Percentiles rank a stretch among this genome's conserved stretches.
Conservation (phyloP, 1,139 yeast species). For the Arxiozyma heterogenica region DNA sequence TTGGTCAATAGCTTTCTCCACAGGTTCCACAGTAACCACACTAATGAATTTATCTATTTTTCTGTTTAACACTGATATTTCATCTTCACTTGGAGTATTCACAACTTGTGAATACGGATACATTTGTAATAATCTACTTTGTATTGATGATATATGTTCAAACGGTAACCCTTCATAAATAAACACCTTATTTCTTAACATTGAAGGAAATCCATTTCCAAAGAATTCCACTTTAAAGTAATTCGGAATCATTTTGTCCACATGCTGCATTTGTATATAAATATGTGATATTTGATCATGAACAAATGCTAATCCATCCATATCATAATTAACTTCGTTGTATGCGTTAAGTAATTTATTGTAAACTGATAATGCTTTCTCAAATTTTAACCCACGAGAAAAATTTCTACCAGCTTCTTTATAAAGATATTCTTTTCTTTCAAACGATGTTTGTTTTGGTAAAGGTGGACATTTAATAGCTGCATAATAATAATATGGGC, state of each 20-base stretch:
- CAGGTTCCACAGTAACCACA: constrained; percentile 67
- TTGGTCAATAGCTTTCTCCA: constrained; percentile 39
- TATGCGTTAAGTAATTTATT: constrained; percentile 72
- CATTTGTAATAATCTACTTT: constrained; percentile 60
- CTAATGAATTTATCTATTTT: constrained; percentile 68
- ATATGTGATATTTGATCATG: constrained; percentile 61
- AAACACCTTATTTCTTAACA: constrained; percentile 66
- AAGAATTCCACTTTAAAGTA: constrained; percentile 73
- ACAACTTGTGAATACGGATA: constrained; percentile 80
- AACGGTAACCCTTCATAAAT: constrained; percentile 82
- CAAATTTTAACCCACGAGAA: constrained; percentile 62
- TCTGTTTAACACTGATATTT: constrained; percentile 38
- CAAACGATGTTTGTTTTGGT: constrained; percentile 73
- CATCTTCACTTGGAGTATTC: constrained; percentile 57
- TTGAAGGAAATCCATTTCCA: constrained; percentile 78
- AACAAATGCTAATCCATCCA: constrained; percentile 66
- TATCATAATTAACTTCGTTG: constrained; percentile 63
- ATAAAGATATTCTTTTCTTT: constrained; percentile 66
- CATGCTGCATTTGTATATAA: constrained; percentile 57
- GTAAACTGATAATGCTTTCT: constrained; percentile 68
- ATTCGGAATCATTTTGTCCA: constrained; percentile 68
- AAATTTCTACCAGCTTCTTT: constrained; percentile 67
- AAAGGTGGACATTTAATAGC: constrained; percentile 57
- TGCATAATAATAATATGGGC: constrained; percentile 48
- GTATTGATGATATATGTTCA: constrained; percentile 79